These are phyloP conservation scores for Venustampulla echinocandica DNA, from an alignment of 495 filamentous ascomycete species.

Conservation along the genomic window DNA sequence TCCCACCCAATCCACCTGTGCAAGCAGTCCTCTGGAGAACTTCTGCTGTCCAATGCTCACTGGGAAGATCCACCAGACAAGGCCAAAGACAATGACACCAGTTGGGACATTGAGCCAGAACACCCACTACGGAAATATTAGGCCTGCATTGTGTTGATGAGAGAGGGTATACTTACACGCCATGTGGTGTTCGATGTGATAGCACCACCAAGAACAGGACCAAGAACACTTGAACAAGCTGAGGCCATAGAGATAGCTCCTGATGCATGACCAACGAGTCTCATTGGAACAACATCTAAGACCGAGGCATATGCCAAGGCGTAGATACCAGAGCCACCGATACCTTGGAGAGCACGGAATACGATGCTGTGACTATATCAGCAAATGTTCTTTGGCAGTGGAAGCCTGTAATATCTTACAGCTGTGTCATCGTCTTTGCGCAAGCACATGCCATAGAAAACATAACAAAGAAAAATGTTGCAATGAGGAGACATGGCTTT, in stretches of 20 bases:
- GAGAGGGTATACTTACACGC: slow-evolving; percentile 22
- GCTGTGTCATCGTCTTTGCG: slow-evolving; percentile 41
- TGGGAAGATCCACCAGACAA: slow-evolving; percentile 39
- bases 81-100: slow-evolving; percentile 37
- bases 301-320: slow-evolving; percentile 29
- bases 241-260: background rate
- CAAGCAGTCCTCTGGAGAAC: slow-evolving; percentile 26
- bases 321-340: slow-evolving; percentile 35
- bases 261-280: background rate
- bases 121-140: slow-evolving; percentile 43
- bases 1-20: slow-evolving; percentile 44
- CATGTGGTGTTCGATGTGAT: slow-evolving; percentile 28
- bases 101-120: slow-evolving; percentile 49
- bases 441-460: slow-evolving; percentile 63
- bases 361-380: slow-evolving; percentile 18
- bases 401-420: background rate
- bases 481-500: slow-evolving; percentile 60
- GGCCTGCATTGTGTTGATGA: background rate
- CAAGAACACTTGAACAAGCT: slow-evolving; percentile 31
- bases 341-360: slow-evolving; percentile 34
- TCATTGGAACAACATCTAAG: slow-evolving; percentile 19
- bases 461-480: slow-evolving; percentile 50
- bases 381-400: background rate
- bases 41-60: slow-evolving; percentile 36
- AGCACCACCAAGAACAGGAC: slow-evolving; percentile 40